Conservation (phyloP, 164 flowering plant genomes). For the Macadamia tetraphylla region DNA sequence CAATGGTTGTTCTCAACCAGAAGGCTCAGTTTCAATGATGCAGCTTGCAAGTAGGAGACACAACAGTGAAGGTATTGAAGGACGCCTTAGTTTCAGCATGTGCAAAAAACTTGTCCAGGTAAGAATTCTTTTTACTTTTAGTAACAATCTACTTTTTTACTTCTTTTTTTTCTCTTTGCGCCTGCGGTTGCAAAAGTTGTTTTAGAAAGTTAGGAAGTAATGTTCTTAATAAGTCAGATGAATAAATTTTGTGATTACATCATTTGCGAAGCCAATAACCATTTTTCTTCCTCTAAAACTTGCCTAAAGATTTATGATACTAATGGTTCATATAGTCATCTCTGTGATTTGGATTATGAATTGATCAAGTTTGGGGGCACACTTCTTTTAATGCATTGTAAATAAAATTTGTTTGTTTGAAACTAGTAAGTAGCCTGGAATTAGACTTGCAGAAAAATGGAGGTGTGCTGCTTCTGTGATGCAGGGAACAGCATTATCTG, state of each 20-base stretch:
- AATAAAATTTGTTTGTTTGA: neutral
- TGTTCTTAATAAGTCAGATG: neutral
- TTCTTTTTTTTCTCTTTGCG: neutral
- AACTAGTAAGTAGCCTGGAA: no score
- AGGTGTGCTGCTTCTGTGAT: no score
- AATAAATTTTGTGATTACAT: neutral
- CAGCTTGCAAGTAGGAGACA: conserved; percentile 27
- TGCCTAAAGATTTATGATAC: no score
- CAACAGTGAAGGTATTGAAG: conserved; percentile 33
- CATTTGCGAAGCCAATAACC: neutral
- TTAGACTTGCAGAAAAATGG: no score
- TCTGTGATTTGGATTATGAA: neutral
- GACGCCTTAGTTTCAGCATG: conserved; percentile 61
- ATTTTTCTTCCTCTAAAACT: neutral
- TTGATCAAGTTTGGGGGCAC: neutral
- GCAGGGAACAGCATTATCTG: no score
- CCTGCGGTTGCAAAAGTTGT: neutral
- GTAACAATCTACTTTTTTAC: neutral
- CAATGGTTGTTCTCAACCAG: conserved; percentile 18
- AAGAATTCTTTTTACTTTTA: neutral
- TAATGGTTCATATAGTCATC: neutral
- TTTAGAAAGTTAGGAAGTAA: neutral
- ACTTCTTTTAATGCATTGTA: neutral
- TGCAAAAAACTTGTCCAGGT: conserved; percentile 91
- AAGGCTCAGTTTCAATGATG: conserved; percentile 15